Base-by-base conservation (phyloP, 1,139 yeast genomes). In the Schwanniomyces etchellsii region DNA sequence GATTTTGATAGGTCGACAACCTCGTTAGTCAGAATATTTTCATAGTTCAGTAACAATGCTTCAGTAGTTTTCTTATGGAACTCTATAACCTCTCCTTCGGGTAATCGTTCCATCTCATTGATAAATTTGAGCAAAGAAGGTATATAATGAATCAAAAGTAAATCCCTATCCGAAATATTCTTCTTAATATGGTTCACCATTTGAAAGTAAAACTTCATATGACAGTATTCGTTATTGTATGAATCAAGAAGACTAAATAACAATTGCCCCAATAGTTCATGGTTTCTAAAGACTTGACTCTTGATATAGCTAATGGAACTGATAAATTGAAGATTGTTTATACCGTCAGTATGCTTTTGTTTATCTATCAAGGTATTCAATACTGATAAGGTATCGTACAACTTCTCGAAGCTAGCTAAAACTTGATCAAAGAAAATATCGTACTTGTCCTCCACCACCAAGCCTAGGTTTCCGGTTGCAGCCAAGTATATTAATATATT, bases 241-340 rank as follows among this genome's bases (percentile, higher is more conserved):
- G 57, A 56, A 10, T 64, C 63, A 7, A 69, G 52, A 31, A 70
- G 52, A 9, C 81, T 75, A 45, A 52, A 75, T 18, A 81, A 56
- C 3, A 86, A 60, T 47, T 78, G 82, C 25, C 91, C 81, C 36
- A 89, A 56, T 3, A 70, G 50, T 44, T 85, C 95, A 50, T 88
- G 95, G 43, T 79, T 80, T 30, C 62, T 64, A 35, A 76, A 68
- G 20, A 84, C 57, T 42, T 77, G 77, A 31, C 73, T 73, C 37
- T 85, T 74, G 45, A 82, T 72, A 44, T 72, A 77, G 29, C 64
- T 65, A 29, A 79, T 53, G 12, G 75, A 64, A 42, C 76, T 74
- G 27, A 74, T 68, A 42, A 82, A 77, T 7, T 54, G 51, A 9
- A 73, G 52, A 36, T 71, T 65, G 34, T 63, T 57, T 22, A 64